These are phyloP conservation scores for Blastomyces emzantsi DNA, from an alignment of 2,329 filamentous ascomycete genomes.

Conservation along the genomic window DNA sequence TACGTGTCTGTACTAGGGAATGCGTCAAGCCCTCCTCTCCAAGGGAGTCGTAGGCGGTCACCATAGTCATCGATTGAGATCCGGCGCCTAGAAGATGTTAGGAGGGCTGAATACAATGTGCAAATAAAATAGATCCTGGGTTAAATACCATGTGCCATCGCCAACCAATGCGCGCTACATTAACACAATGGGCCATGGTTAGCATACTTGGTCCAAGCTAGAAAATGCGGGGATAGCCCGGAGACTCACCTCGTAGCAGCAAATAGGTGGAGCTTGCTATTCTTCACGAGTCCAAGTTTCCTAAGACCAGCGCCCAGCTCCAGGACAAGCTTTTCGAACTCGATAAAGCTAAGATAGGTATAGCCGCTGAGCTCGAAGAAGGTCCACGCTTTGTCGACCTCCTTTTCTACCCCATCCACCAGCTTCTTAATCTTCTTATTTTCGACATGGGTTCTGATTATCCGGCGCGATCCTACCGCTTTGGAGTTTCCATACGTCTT, in stretches of 20 bases:
- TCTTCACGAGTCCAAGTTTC: constrained; percentile 59
- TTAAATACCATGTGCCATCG: constrained; percentile 58
- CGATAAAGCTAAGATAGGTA: constrained; percentile 65
- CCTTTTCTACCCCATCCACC: constrained; percentile 65
- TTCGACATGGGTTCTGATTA: constrained; percentile 71
- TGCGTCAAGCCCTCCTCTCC: constrained; percentile 29
- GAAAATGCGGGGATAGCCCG: neutral
- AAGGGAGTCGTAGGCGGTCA: constrained; percentile 46
- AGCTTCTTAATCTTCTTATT: constrained; percentile 85
- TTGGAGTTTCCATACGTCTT: constrained; percentile 53
- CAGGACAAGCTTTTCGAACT: constrained; percentile 63
- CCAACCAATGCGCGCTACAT: constrained; percentile 68
- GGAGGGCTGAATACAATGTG: constrained; percentile 4
- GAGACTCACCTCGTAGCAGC: constrained; percentile 62
- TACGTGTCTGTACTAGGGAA: constrained; percentile 27
- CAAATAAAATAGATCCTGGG: neutral
- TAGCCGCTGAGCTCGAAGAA: constrained; percentile 78
- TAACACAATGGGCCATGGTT: constrained; percentile 1
- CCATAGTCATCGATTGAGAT: constrained; percentile 82
- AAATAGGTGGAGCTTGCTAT: constrained; percentile 69
- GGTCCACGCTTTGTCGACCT: constrained; percentile 85
- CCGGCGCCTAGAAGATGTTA: constrained; percentile 43
- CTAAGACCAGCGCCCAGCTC: constrained; percentile 64
- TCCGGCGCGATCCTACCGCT: constrained; percentile 61
- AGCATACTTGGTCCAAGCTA: neutral